Conservation (phyloP, 2,329 filamentous ascomycete genomes). For the Colletotrichum sp. region DNA sequence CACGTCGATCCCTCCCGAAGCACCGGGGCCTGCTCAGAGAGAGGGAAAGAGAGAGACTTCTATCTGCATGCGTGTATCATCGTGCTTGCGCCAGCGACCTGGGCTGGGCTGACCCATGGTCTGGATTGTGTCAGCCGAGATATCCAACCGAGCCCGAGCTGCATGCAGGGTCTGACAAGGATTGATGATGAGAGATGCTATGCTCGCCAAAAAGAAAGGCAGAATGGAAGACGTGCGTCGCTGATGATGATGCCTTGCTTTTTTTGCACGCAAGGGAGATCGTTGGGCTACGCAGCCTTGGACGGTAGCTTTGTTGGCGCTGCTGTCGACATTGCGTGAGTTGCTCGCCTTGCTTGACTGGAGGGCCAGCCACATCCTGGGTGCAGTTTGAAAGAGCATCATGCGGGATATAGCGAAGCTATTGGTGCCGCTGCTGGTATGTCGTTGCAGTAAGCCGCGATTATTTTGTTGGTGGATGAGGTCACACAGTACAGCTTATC, state of each 20-base stretch:
- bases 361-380: background rate
- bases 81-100: background rate
- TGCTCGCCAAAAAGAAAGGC: background rate
- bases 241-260: background rate
- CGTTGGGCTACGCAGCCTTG: background rate
- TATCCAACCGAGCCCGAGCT: background rate
- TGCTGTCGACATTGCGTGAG: background rate
- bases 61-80: background rate
- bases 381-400: background rate
- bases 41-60: background rate
- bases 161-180: conserved; percentile 18
- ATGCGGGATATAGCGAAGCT: background rate
- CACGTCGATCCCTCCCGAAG: background rate
- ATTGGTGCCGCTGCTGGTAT: background rate
- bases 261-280: background rate
- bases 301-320: background rate
- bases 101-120: background rate
- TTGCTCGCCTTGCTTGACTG: background rate
- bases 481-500: conserved; percentile 14
- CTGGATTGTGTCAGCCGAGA: background rate
- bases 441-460: background rate
- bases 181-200: background rate
- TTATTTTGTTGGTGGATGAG: background rate
- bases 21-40: background rate
- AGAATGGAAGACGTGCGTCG: background rate